phyloP scores from a whole-genome alignment of 2,329 filamentous ascomycete genomes.

The Sphaerulina vaccinii region DNA sequence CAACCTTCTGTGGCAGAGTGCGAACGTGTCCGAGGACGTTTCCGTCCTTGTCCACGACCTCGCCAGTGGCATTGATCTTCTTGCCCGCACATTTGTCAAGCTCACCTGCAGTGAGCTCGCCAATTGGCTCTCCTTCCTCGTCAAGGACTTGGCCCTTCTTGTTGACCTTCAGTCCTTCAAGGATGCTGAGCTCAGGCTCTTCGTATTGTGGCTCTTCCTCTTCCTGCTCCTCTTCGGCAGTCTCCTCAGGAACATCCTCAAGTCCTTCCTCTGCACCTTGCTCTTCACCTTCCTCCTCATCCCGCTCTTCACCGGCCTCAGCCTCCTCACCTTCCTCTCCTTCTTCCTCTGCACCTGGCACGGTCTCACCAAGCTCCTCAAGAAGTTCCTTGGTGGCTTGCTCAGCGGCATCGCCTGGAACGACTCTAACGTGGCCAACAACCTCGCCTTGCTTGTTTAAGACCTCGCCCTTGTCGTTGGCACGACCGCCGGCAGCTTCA shows the following conservation, averaged over 20 bases:
- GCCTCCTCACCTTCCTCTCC: constrained; percentile 18
- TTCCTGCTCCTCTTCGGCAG: constrained; percentile 24
- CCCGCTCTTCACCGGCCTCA: constrained; percentile 14
- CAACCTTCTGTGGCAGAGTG: constrained; percentile 47
- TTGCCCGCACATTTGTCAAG: constrained; percentile 62
- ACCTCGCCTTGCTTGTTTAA: constrained; percentile 52
- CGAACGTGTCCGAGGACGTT: constrained; percentile 63
- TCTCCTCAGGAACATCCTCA: constrained; percentile 26
- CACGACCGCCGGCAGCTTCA: constrained; percentile 48
- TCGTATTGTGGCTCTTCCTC: constrained; percentile 31
- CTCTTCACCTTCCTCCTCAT: neutral
- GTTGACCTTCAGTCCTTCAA: constrained; percentile 58
- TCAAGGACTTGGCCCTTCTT: constrained; percentile 57
- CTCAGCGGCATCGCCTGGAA: constrained; percentile 52
- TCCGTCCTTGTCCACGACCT: constrained; percentile 63
- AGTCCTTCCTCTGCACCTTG: constrained; percentile 25
- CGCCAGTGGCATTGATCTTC: constrained; percentile 64
- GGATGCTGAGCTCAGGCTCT: constrained; percentile 43
- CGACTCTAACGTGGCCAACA: constrained; percentile 50
- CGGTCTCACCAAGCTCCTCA: constrained; percentile 48
- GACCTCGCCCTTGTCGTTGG: constrained; percentile 53
- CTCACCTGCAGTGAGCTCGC: constrained; percentile 57
- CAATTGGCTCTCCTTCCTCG: constrained; percentile 55
- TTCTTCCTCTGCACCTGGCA: constrained; percentile 36
- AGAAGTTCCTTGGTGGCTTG: constrained; percentile 51